phyloP scores from a whole-genome alignment of 2,329 filamentous ascomycete genomes.

The Pseudocercospora eumusae region DNA sequence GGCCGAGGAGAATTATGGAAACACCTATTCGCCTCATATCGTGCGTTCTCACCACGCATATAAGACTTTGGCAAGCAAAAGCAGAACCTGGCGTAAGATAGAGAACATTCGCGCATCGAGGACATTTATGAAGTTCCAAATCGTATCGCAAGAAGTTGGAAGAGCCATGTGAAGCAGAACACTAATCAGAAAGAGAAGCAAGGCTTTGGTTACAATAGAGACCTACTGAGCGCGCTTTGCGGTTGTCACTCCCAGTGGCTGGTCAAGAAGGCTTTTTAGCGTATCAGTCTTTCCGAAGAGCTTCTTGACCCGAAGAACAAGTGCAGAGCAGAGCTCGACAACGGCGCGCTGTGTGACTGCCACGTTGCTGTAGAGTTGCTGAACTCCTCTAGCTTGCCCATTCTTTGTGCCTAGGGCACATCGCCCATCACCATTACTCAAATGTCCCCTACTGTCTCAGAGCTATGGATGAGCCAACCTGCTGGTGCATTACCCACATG shows the following conservation, averaged over 20 bases:
- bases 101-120: neutral
- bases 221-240: neutral
- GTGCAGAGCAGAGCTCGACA: too few relatives aligned
- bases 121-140: neutral
- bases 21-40: neutral
- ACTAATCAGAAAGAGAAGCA: neutral
- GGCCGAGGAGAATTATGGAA: neutral
- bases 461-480: too few relatives aligned
- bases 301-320: too few relatives aligned
- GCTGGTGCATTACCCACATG: too few relatives aligned
- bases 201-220: neutral
- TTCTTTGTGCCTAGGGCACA: too few relatives aligned
- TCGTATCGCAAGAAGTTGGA: neutral
- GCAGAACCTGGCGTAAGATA: neutral
- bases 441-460: too few relatives aligned
- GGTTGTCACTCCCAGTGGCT: neutral
- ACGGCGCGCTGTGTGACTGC: too few relatives aligned
- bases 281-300: too few relatives aligned
- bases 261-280: too few relatives aligned
- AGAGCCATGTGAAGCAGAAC: neutral
- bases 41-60: neutral
- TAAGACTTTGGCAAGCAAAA: neutral
- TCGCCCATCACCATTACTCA: too few relatives aligned
- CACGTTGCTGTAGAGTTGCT: too few relatives aligned
- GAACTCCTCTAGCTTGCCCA: too few relatives aligned